Evolutionary conservation across 2,329 filamentous ascomycete genomes (phyloP), one percentile per base, ranked within the genome.

Genomic region (Aspergillus fructus): DNA sequence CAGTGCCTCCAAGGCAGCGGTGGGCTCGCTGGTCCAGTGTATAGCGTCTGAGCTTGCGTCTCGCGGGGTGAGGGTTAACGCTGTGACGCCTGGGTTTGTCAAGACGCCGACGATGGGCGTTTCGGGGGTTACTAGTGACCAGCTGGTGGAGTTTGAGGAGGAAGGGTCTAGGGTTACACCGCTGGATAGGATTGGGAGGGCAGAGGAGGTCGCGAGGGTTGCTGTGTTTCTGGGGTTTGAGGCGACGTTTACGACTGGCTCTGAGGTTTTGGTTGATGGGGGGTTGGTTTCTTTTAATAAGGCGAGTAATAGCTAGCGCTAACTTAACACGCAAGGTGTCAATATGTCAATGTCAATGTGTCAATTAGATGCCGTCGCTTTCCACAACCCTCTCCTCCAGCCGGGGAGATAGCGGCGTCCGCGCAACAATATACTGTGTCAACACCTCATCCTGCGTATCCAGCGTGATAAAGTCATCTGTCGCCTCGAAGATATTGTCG

Each of bases 51-150:
- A 60, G 43, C 39, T 60, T 21, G 51, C 40, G 12, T 23, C 23
- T 9, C 17, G 30, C 27, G 15, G 40, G 39, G 49, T 60, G 3
- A 43, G 59, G 3, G 59, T 60, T 8, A 60, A 58, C 2, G 55
- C 59, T 2, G 55, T 60, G n/a, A 49, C 49, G 17, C 55, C 59
- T 3, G 59, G 55, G 1, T 60, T 60, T 17, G 49, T 60, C 24
- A 49, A 41, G 27, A 60, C 59, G 19, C 59, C 59, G 3, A 60
- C 55, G 1, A 60, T 61, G 53, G 59, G 59, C 0, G 49, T 61
- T 0, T 50, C 43, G 2, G 48, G 49, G 2, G 54, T 51, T 8
- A 49, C 21, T 55, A 24, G 21, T 12, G n/a, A 54, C n/a, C 49
- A 61, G 4, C 34, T 56, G 9, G 46, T 40, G 2, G 57, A 23